phyloP scores from a whole-genome alignment of 352 stramenopile species.

The Elongisporangium anandrum region DNA sequence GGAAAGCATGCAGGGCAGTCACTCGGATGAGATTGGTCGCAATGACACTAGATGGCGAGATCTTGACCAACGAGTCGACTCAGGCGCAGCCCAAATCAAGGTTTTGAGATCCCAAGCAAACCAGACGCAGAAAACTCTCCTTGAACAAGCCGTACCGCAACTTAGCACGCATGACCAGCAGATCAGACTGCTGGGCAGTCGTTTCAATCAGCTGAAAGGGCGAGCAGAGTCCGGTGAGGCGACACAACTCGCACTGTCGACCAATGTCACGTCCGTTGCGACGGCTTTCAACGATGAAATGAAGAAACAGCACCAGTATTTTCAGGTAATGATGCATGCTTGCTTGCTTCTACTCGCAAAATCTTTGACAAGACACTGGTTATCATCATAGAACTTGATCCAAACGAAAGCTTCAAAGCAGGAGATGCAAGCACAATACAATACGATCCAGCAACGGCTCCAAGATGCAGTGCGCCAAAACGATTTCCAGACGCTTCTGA shows the following conservation, averaged over 20 bases:
- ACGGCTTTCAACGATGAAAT: neutral
- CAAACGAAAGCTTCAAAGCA: conserved; percentile 13
- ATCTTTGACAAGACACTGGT: neutral
- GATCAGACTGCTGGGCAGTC: neutral
- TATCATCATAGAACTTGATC: conserved; percentile 10
- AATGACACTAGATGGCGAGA: neutral
- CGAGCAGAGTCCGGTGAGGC: neutral
- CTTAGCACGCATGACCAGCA: neutral
- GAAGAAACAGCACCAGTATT: neutral
- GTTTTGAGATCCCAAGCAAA: neutral
- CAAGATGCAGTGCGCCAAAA: conserved; percentile 2
- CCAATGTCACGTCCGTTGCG: neutral
- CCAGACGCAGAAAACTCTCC: neutral
- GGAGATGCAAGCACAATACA: conserved; percentile 13
- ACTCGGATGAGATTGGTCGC: neutral
- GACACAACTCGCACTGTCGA: neutral
- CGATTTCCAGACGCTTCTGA: conserved; percentile 10
- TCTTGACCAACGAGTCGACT: neutral
- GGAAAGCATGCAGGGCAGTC: neutral
- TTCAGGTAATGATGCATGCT: neutral
- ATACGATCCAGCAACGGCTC: conserved; percentile 6
- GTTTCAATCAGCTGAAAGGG: neutral
- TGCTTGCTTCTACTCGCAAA: neutral
- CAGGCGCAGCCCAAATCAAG: neutral
- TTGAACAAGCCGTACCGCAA: neutral